Percentiles rank a stretch among this genome's conserved stretches.
These are phyloP conservation scores for Apiotrichum gracile DNA, from an alignment of 1,284 basidiomycete species.

Conservation along the genomic window DNA sequence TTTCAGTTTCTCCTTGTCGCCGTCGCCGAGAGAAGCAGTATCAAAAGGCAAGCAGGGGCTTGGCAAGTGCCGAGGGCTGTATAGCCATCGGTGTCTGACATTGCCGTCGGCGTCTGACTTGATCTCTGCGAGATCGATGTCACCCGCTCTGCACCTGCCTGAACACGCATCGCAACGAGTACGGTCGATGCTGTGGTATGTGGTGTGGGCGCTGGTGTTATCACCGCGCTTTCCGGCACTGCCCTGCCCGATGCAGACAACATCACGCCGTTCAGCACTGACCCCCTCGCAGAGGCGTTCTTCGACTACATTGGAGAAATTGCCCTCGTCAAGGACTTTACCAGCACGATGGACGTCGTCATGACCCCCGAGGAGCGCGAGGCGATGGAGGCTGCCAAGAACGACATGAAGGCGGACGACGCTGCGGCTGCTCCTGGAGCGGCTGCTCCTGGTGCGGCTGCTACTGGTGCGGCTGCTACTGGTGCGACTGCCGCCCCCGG, in stretches of 20 bases:
- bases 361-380: constrained; percentile 84
- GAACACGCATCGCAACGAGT: too few relatives aligned
- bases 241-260: not conserved
- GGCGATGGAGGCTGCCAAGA: constrained; percentile 62
- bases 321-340: constrained; percentile 68
- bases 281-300: constrained; percentile 39
- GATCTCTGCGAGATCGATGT: too few relatives aligned
- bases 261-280: not conserved
- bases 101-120: too few relatives aligned
- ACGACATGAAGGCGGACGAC: constrained; percentile 6
- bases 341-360: constrained; percentile 46
- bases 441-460: constrained; percentile 14
- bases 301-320: constrained; percentile 90
- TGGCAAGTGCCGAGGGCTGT: too few relatives aligned
- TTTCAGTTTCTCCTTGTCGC: constrained; percentile 42
- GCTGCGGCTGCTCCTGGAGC: constrained; percentile 8
- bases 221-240: too few relatives aligned
- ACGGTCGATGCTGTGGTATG: too few relatives aligned
- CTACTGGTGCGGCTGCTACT: constrained; percentile 2
- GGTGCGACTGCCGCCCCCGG: too few relatives aligned
- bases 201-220: too few relatives aligned
- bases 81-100: too few relatives aligned
- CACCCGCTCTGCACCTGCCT: too few relatives aligned
- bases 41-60: too few relatives aligned
- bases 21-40: not conserved